These are phyloP conservation scores for Lotus japonicus DNA, from an alignment of 306 rosid species.

Conservation along the genomic window DNA sequence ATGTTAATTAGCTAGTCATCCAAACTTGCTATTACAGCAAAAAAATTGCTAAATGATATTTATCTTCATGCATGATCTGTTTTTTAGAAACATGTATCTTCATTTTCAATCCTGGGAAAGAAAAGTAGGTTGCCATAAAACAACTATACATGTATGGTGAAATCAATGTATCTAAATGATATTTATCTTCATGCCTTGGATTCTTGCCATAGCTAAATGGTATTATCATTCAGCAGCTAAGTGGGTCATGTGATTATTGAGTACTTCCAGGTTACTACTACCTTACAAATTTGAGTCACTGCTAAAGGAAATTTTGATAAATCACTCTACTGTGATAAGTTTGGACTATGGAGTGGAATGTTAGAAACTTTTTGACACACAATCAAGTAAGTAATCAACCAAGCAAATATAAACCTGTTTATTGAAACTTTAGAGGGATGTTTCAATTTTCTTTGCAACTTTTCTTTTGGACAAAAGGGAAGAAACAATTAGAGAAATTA, in stretches of 20 bases:
- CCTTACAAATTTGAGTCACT: conserved; percentile 28
- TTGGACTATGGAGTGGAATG: background rate
- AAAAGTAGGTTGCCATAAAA: too few relatives aligned
- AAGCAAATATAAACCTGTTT: background rate
- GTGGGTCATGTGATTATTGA: conserved; percentile 38
- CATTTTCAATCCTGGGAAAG: too few relatives aligned
- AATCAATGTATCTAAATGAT: too few relatives aligned
- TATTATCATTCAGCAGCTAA: conserved; percentile 21
- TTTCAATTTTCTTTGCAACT: background rate
- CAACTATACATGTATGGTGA: too few relatives aligned
- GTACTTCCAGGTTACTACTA: conserved; percentile 34
- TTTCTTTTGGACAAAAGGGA: background rate
- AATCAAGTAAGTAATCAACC: background rate
- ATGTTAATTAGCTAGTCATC: too few relatives aligned
- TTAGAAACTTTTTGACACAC: background rate
- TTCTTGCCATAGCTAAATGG: too few relatives aligned
- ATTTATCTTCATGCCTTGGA: too few relatives aligned
- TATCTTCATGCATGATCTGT: too few relatives aligned
- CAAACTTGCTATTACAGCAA: too few relatives aligned
- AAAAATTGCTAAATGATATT: too few relatives aligned
- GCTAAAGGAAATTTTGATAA: conserved; percentile 1
- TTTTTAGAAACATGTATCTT: too few relatives aligned
- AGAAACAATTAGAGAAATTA: background rate
- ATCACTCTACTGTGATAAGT: background rate
- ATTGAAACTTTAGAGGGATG: background rate